Percentiles rank a stretch among this genome's conserved stretches.
phyloP scores from a whole-genome alignment of 2,329 filamentous ascomycete genomes.

The Clonostachys rhizophaga region DNA sequence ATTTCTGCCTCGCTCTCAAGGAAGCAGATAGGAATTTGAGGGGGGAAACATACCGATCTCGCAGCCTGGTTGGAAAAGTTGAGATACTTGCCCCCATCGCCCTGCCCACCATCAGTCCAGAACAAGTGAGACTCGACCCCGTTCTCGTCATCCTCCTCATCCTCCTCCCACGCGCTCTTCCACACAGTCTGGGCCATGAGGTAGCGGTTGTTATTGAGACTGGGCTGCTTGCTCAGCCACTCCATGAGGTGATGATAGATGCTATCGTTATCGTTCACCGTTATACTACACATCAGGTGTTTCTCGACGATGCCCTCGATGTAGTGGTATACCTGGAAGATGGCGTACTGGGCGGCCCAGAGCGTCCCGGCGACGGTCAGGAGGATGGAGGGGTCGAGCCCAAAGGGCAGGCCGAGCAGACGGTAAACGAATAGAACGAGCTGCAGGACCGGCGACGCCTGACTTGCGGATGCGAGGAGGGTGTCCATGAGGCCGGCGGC shows the following conservation, averaged over 20 bases:
- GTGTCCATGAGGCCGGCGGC: conserved; percentile 28
- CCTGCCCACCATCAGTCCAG: conserved; percentile 29
- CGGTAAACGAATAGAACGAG: conserved; percentile 39
- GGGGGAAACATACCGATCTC: conserved; percentile 29
- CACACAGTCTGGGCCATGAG: conserved; percentile 51
- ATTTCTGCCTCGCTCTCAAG: not conserved
- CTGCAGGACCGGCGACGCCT: conserved; percentile 33
- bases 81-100: conserved; percentile 35
- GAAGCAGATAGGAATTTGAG: not conserved
- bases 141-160: conserved; percentile 32
- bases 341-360: conserved; percentile 37
- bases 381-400: conserved; percentile 42
- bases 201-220: conserved; percentile 43
- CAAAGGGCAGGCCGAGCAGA: conserved; percentile 35
- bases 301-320: conserved; percentile 28
- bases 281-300: conserved; percentile 46
- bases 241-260: conserved; percentile 55
- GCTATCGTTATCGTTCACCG: conserved; percentile 49
- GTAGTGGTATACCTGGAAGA: conserved; percentile 24
- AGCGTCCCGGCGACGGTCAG: conserved; percentile 38
- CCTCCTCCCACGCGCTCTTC: conserved; percentile 52
- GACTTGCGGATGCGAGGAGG: conserved; percentile 33
- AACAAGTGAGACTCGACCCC: conserved; percentile 23
- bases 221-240: conserved; percentile 49
- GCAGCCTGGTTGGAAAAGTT: conserved; percentile 57